phyloP scores from a whole-genome alignment of 495 filamentous ascomycete species.

The Bathelium albidoporum region DNA sequence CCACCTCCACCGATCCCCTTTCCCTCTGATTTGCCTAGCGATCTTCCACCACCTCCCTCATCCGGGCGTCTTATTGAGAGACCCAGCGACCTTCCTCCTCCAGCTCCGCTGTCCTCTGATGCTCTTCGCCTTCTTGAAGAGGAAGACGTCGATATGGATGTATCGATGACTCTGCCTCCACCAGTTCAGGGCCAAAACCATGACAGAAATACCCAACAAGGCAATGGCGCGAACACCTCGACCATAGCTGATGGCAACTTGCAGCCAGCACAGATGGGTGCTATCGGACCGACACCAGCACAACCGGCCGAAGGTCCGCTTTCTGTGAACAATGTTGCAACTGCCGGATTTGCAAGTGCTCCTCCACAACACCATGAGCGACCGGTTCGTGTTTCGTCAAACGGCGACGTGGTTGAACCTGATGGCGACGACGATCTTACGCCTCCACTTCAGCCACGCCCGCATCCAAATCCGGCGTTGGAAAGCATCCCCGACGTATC shows the following conservation, averaged over 20 bases:
- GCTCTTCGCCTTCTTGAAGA: conserved; percentile 3
- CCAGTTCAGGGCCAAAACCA: conserved; percentile 24
- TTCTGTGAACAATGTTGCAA: background rate
- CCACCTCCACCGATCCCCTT: conserved; percentile 13
- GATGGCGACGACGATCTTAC: background rate
- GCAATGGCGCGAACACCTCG: conserved; percentile 7
- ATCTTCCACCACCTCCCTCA: conserved; percentile 12
- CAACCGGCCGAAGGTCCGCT: background rate
- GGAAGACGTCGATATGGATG: conserved; percentile 24
- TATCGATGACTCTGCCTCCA: conserved; percentile 18
- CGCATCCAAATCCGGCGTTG: background rate
- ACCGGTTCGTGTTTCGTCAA: conserved; percentile 6
- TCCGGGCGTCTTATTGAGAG: background rate
- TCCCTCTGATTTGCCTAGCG: conserved; percentile 17
- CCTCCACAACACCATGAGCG: background rate
- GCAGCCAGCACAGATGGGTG: background rate
- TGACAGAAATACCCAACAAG: conserved; percentile 11
- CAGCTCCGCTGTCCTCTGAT: background rate
- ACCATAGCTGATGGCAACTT: background rate
- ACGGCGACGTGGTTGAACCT: conserved; percentile 8
- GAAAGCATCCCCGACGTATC: background rate
- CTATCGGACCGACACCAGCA: background rate
- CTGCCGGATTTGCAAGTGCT: background rate
- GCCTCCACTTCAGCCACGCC: background rate
- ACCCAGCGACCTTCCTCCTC: conserved; percentile 15